Base-by-base conservation (phyloP, 2,329 filamentous ascomycete genomes). In the Colletotrichum sp. region DNA sequence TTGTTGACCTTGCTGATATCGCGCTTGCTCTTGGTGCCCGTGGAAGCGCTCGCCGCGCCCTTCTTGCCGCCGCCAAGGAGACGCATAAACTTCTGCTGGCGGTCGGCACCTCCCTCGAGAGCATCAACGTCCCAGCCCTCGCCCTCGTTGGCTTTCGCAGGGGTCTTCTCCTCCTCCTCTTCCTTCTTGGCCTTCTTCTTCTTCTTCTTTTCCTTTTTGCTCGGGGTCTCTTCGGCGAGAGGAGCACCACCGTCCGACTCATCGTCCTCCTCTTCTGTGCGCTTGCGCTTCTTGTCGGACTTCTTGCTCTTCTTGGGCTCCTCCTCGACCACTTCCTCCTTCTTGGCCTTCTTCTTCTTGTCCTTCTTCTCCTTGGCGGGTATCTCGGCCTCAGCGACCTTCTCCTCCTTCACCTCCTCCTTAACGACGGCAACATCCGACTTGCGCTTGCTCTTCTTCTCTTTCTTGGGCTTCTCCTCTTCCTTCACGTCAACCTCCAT, bases 81-180 rank as follows among this genome's bases (percentile, higher is more conserved):
- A 36, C 89, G 86, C 79, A 92, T 82, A 76, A 92, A 92, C 83
- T 92, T 92, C 76, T 84, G 83, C 79, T 91, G 89, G 14, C 91
- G 86, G 65, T 85, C 84, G 21, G 84, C 79, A 26, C 88, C 89
- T 36, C 91, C 91, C 52, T 87, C 87, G 39, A 92, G 85, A 39
- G 84, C 87, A 21, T 84, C 81, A 30, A 91, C 89, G 76, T 91
- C 90, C 90, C 90, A 92, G 77, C 87, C 83, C 80, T 88, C 88
- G 4, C 81, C 82, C 16, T 82, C 75, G 1, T 67, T 73, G 21
- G 79, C 71, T 6, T 78, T 34, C 21, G 78, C 69, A 5, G 79
- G 21, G 12, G 77, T 48, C 7, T 78, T 66, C 57, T 18, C 66
- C 71, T 81, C 81, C 39, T 69, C 57, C 65, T 78, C 77, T 43